These are phyloP conservation scores for Leccinum rimulosum DNA, from an alignment of 768 basidiomycete species.

Conservation along the genomic window DNA sequence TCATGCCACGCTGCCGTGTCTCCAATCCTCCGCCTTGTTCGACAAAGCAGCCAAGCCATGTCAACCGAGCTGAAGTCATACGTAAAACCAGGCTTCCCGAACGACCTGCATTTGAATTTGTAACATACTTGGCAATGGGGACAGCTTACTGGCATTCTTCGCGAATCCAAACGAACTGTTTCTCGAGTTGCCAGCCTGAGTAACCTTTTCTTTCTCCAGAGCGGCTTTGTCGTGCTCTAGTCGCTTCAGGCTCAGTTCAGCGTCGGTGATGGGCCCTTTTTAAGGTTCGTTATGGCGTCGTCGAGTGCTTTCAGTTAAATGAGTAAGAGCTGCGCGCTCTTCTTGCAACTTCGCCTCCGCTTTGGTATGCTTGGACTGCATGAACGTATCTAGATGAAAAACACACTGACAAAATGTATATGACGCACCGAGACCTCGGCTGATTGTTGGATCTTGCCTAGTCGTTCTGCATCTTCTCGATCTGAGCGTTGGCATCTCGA, in stretches of 20 bases:
- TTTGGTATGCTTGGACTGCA: constrained; percentile 54
- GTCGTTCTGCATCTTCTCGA: constrained; percentile 59
- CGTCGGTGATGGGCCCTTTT: constrained; percentile 58
- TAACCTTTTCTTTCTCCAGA: constrained; percentile 62
- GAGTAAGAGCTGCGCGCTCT: constrained; percentile 79
- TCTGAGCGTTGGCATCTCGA: constrained; percentile 37
- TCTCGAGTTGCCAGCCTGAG: constrained; percentile 39
- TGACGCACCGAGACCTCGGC: constrained; percentile 22
- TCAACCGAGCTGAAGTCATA: no score
- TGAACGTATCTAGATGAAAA: neutral
- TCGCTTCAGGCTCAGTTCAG: constrained; percentile 62
- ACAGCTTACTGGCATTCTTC: no score
- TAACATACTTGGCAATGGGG: no score
- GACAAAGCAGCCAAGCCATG: no score
- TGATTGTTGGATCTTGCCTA: constrained; percentile 53
- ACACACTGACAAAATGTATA: neutral
- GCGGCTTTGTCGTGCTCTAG: constrained; percentile 67
- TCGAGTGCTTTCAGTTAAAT: constrained; percentile 75
- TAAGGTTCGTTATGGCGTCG: constrained; percentile 76
- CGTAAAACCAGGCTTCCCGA: no score
- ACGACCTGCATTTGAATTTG: no score
- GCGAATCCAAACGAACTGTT: no score
- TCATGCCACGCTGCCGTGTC: no score
- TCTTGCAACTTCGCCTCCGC: constrained; percentile 74
- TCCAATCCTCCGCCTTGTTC: no score